Evolutionary conservation across 805 yeast species (phyloP).

Genomic region (Saccharomycopsis fibuligera): DNA sequence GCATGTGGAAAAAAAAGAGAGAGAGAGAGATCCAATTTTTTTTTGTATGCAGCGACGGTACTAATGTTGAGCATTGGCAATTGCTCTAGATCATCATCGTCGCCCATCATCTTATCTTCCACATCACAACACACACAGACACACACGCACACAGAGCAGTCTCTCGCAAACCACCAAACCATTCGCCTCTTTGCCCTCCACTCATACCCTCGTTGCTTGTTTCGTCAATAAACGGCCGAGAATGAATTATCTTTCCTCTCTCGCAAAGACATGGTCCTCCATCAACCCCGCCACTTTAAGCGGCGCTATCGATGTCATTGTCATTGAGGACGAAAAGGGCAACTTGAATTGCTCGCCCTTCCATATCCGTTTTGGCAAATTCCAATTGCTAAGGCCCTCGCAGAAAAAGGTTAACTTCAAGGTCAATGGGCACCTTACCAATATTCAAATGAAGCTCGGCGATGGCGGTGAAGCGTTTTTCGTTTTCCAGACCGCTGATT

Average conservation of each 20-base stretch:
- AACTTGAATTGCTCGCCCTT: slow-evolving; percentile 87
- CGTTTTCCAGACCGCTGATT: slow-evolving; percentile 78
- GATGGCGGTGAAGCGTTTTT: slow-evolving; percentile 98
- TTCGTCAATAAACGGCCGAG: no score
- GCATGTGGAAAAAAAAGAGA: no score
- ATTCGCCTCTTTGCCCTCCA: no score
- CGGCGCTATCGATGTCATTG: slow-evolving; percentile 96
- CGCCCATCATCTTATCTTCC: no score
- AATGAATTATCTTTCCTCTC: slow-evolving; percentile 38
- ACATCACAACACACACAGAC: no score
- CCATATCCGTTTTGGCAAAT: slow-evolving; percentile 93
- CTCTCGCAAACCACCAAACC: no score
- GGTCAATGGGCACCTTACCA: slow-evolving; percentile 75
- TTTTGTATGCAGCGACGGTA: no score
- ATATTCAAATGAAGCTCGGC: slow-evolving; percentile 91
- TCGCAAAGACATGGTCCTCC: slow-evolving; percentile 95
- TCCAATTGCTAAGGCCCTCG: slow-evolving; percentile 86
- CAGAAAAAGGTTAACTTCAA: slow-evolving; percentile 88
- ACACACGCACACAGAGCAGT: no score
- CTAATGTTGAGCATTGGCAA: no score
- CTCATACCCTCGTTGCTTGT: no score
- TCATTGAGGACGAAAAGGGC: slow-evolving; percentile 79
- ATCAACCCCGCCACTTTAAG: slow-evolving; percentile 93
- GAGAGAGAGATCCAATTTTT: no score
- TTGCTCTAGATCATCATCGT: no score